Evolutionary conservation across 2,329 filamentous ascomycete genomes (phyloP), one percentile per base, ranked within the genome.

Genomic region (Escovopsis sp.): DNA sequence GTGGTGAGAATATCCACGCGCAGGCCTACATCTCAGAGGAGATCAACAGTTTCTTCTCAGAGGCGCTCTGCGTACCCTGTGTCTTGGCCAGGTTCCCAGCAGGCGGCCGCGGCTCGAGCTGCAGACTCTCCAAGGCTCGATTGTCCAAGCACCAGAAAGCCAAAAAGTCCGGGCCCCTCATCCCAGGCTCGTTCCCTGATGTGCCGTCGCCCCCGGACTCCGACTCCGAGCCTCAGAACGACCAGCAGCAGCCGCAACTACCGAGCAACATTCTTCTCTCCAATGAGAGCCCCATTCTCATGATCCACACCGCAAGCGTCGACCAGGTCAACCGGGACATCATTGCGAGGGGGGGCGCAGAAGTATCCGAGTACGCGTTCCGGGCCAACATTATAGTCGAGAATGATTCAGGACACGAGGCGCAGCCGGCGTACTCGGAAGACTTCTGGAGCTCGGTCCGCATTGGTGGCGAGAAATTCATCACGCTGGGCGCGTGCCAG

Each of bases 281-380:
- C 23, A 98, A 98, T 57, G 91, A 96, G 60, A 94, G 86, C 42
- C 89, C 91, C 0, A 93, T 98, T 37, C 72, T 98, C 1, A 75
- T 85, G 38, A 80, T 96, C 43, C 86, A 85, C 18, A 73, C 77
- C 42, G 78, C 83, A 9, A 95, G 87, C 51, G 72, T 96, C 39
- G 78, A 85, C 38, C 72, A 72, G 2, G 64, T 96, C 7, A 96
- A 96, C 54, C 65, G 73, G 46, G 67, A 76, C 11, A 91, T 96
- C 51, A 70, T 64, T 42, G 60, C 63, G 4, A 68, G 65, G n/a
- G 73, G 73, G 18, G 75, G 76, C n/a, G 77, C 72, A 47, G 68
- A 73, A 0, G 78, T 87, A 3, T 69, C 77, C 19, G 73, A 82
- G 3, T 76, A 82, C 34, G 80, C 85, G 2, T 98, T 96, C 58